Conservation (phyloP, 1,284 basidiomycete species). For the Schizophyllum amplum region DNA sequence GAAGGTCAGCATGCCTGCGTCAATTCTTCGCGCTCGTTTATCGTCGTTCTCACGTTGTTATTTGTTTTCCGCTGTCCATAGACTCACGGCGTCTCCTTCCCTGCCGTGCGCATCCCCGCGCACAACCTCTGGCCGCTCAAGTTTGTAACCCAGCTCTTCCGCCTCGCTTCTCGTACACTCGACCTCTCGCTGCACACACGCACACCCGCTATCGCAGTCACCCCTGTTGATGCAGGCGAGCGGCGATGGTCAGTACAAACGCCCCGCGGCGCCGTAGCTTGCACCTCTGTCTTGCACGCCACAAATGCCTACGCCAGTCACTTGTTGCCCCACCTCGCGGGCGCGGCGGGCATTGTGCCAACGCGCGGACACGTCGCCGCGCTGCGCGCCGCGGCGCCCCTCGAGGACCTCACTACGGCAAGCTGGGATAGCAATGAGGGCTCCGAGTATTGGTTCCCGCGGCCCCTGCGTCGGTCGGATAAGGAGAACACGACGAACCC, state of each 20-base stretch:
- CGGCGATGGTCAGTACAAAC: slow-evolving; percentile 47
- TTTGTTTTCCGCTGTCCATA: slow-evolving; percentile 18
- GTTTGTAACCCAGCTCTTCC: slow-evolving; percentile 58
- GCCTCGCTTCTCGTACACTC: slow-evolving; percentile 28
- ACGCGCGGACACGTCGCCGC: slow-evolving; percentile 70
- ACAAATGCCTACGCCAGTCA: slow-evolving; percentile 74
- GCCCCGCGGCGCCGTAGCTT: slow-evolving; percentile 47
- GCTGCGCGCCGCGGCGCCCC: slow-evolving; percentile 39
- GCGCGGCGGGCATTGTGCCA: slow-evolving; percentile 53
- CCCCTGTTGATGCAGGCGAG: not conserved
- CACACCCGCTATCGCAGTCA: slow-evolving; percentile 53
- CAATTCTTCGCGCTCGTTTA: no score
- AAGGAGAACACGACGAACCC: slow-evolving; percentile 28
- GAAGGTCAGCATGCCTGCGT: no score
- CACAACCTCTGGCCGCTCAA: slow-evolving; percentile 76
- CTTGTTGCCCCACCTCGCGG: slow-evolving; percentile 51
- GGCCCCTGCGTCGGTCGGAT: slow-evolving; percentile 31
- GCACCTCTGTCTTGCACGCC: slow-evolving; percentile 65
- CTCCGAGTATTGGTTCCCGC: slow-evolving; percentile 63
- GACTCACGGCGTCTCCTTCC: slow-evolving; percentile 48
- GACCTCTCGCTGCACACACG: slow-evolving; percentile 55
- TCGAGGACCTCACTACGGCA: slow-evolving; percentile 25
- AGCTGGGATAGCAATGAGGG: slow-evolving; percentile 45
- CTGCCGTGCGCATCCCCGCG: slow-evolving; percentile 41
- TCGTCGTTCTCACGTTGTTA: no score